Conservation (phyloP, 1,284 basidiomycete genomes). For the Veloporphyrellus conicus region DNA sequence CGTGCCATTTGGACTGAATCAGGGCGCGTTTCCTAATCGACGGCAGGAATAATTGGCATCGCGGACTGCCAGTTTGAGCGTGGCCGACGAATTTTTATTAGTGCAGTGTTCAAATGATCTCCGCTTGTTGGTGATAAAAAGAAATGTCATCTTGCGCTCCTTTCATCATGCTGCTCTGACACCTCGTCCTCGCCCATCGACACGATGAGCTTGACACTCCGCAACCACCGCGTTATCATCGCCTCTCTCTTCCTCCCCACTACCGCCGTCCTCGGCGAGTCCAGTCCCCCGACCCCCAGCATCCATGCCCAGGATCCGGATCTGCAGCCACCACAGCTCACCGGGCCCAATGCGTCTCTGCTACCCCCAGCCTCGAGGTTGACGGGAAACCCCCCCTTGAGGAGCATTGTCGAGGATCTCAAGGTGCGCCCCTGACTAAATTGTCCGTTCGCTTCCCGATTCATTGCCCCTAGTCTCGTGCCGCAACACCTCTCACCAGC, state of each 20-base stretch:
- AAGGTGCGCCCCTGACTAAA: constrained; percentile 40
- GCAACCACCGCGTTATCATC: constrained; percentile 68
- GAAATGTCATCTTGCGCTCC: neutral
- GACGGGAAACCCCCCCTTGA: constrained; percentile 38
- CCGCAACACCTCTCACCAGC: constrained; percentile 36
- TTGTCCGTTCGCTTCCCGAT: neutral
- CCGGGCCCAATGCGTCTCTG: constrained; percentile 9
- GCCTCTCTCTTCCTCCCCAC: constrained; percentile 75
- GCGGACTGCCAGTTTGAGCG: constrained; percentile 17
- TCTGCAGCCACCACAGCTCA: neutral
- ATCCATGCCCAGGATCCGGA: constrained; percentile 13
- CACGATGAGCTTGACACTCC: constrained; percentile 53
- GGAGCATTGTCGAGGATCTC: constrained; percentile 68
- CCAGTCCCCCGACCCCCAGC: constrained; percentile 46
- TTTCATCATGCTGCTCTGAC: neutral
- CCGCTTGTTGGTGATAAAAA: neutral
- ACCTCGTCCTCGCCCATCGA: too few species aligned
- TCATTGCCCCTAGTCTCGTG: constrained; percentile 34
- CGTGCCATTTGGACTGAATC: neutral
- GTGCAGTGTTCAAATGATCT: too few species aligned
- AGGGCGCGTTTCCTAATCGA: neutral
- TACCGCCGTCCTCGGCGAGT: constrained; percentile 59
- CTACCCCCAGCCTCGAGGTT: constrained; percentile 20
- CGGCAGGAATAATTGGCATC: too few species aligned
- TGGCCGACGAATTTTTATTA: too few species aligned